phyloP scores from a whole-genome alignment of 495 filamentous ascomycete species.

The Neurospora sp. region DNA sequence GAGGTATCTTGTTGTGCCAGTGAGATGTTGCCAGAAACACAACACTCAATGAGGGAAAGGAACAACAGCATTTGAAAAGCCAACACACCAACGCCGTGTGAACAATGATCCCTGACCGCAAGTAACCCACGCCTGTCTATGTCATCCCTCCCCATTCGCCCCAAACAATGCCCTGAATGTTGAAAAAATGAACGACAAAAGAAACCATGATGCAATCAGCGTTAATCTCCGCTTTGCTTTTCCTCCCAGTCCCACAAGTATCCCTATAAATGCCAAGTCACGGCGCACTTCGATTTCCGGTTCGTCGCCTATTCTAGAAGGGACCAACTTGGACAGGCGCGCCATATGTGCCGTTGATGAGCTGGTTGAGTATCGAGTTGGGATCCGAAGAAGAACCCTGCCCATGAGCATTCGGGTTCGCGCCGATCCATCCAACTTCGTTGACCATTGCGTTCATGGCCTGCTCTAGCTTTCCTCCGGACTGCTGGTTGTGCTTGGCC shows the following conservation, averaged over 20 bases:
- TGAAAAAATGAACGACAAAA: background rate
- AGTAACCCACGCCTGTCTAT: background rate
- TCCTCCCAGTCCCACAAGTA: background rate
- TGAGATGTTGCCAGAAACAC: background rate
- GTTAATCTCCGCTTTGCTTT: background rate
- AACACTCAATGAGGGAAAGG: background rate
- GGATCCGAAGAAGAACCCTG: conserved; percentile 41
- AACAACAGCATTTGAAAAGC: background rate
- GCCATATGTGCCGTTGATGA: conserved; percentile 70
- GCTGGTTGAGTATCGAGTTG: conserved; percentile 65
- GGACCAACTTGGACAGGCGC: conserved; percentile 66
- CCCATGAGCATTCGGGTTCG: conserved; percentile 25
- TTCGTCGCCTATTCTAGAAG: conserved; percentile 37
- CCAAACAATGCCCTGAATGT: background rate
- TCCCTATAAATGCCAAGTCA: background rate
- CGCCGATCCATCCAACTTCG: conserved; percentile 69
- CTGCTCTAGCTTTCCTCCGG: conserved; percentile 70
- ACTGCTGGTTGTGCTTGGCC: conserved; percentile 77
- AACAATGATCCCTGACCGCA: background rate
- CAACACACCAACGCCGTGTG: background rate
- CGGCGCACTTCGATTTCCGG: background rate
- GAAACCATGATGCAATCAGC: background rate
- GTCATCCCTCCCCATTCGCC: background rate
- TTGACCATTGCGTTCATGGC: conserved; percentile 68
- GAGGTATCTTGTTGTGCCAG: background rate